Base-by-base conservation (phyloP, 495 filamentous ascomycete species). In the Penicillium chermesinum region DNA sequence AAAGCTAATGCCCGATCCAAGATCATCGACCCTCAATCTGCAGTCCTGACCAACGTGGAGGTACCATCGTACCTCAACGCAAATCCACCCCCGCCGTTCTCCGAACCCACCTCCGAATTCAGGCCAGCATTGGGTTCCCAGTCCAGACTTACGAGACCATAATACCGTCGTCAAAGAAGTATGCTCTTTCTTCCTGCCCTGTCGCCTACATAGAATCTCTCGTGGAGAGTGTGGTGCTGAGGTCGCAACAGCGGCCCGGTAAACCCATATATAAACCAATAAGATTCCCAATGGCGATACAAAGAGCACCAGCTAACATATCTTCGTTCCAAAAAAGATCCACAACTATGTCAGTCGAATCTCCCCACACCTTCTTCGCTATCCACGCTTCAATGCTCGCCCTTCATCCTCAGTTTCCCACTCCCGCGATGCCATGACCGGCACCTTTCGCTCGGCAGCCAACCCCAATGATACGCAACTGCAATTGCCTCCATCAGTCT, bases 41-140 rank as follows among this genome's bases (percentile, higher is more conserved):
- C 79, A 15, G 72, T 71, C 40, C 73, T 86, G 63, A 81, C 81
- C 54, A 85, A 85, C 59, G 70, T 80, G 49, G 83, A 86, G 65
- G 83, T 86, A 48, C 72, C 79, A 25, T 60, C 72, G 15, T 81
- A 84, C 59, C 57, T 86, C 42, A 68, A 62, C 0, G 62, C 71
- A 22, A 75, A 73, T 44, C 70, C 72, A 35, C 72, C 70, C n/a
- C 39, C 66, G 68, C 55, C 64, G 65, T 45, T 63, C 70, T 4
- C 66, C 70, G 1, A 67, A 65, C 45, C 63, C 65, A 17, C 71
- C 69, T 22, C 65, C 63, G 37, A 66, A 67, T 36, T 57, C 64
- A 13, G 32, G 38, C 32, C 51, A 63, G 18, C 61, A 68, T 44
- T 75, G 64, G 62, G 58, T 70, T 1, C 72, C 72, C 7, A 70